Percentiles rank a stretch among this genome's conserved stretches.
Evolutionary conservation across 2,329 filamentous ascomycete genomes (phyloP).

Genomic region (Alternaria sp.): DNA sequence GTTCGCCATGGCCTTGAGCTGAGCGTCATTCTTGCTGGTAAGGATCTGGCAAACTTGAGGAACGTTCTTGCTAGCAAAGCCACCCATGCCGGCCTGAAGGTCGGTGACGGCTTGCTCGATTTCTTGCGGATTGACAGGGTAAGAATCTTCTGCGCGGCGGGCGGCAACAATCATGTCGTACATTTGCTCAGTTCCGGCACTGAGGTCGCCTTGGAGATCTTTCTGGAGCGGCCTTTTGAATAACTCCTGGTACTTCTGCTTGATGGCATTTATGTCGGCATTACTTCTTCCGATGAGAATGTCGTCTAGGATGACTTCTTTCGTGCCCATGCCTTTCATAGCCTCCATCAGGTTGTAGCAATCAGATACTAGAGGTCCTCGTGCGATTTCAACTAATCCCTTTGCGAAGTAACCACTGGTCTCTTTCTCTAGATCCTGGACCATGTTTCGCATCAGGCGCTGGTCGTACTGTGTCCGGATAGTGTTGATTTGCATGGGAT

Average conservation of each 20-base stretch:
- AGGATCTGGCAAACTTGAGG: constrained; percentile 81
- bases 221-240: constrained; percentile 73
- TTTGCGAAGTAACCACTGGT: constrained; percentile 75
- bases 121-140: constrained; percentile 74
- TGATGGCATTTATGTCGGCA: constrained; percentile 88
- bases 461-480: constrained; percentile 70
- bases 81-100: constrained; percentile 73
- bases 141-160: constrained; percentile 77
- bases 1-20: constrained; percentile 81
- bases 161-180: constrained; percentile 84
- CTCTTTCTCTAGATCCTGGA: constrained; percentile 80
- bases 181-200: constrained; percentile 83
- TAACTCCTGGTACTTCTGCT: constrained; percentile 74
- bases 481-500: constrained; percentile 76
- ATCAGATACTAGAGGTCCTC: constrained; percentile 82
- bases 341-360: constrained; percentile 74
- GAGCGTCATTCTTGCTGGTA: constrained; percentile 76
- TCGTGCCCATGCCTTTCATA: constrained; percentile 82
- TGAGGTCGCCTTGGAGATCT: constrained; percentile 80
- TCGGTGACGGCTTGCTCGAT: constrained; percentile 79
- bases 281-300: constrained; percentile 84
- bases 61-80: constrained; percentile 75
- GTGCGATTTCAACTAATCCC: constrained; percentile 76
- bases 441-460: constrained; percentile 69
- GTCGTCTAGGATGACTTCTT: constrained; percentile 86